These are phyloP conservation scores for Dothistroma septosporum DNA, from an alignment of 2,329 filamentous ascomycete species.

Conservation along the genomic window DNA sequence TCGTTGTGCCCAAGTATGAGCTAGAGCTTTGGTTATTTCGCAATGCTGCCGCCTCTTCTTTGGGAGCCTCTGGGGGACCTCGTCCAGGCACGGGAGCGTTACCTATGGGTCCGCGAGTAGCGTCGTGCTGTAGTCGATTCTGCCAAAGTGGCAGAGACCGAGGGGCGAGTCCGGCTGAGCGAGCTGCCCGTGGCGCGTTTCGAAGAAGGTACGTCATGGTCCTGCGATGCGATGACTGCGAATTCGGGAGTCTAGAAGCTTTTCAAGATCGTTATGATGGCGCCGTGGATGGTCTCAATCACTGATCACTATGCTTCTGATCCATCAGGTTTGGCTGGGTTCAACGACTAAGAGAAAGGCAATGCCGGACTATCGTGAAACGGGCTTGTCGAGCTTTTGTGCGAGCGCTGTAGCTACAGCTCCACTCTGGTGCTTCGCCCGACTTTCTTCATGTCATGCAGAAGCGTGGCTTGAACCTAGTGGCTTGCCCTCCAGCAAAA, in stretches of 20 bases:
- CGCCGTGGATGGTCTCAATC: neutral
- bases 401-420: neutral
- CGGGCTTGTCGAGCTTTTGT: neutral
- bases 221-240: neutral
- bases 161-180: conserved; percentile 9
- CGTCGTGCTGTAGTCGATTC: conserved; percentile 27
- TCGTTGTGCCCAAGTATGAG: conserved; percentile 36
- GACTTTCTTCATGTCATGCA: neutral
- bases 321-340: neutral
- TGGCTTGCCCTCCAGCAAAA: neutral
- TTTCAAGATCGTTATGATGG: neutral
- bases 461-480: neutral
- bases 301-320: neutral
- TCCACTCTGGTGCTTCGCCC: neutral
- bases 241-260: neutral
- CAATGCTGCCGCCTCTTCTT: conserved; percentile 30
- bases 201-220: conserved; percentile 24
- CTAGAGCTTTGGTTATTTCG: conserved; percentile 31
- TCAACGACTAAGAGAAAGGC: neutral
- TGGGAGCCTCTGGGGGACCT: conserved; percentile 30
- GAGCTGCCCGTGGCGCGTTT: conserved; percentile 19
- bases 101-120: conserved; percentile 30
- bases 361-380: neutral
- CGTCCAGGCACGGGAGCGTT: conserved; percentile 30
- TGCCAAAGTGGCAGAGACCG: conserved; percentile 15